Conservation (phyloP, 352 stramenopile genomes). For the Saprolegnia parasitica region DNA sequence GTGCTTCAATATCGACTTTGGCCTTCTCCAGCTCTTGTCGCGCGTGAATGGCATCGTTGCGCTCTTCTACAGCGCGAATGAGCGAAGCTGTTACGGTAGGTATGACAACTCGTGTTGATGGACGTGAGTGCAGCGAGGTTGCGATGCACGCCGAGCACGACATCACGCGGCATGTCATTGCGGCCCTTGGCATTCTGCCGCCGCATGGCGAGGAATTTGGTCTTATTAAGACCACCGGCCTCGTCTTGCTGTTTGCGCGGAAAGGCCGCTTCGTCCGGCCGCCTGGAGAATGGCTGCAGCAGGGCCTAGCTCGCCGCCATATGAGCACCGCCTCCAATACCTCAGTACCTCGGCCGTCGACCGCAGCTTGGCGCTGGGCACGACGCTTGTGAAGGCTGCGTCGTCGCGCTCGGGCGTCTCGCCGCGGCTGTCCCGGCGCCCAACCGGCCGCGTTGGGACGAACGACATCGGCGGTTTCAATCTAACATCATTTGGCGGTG, state of each 20-base stretch:
- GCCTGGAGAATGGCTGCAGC: neutral
- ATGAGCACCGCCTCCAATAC: neutral
- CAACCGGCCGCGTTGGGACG: neutral
- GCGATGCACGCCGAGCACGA: slow-evolving; percentile 1
- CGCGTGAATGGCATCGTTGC: neutral
- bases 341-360: neutral
- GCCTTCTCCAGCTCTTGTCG: slow-evolving; percentile 13
- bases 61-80: slow-evolving; percentile 3
- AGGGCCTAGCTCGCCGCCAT: neutral
- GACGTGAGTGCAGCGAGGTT: slow-evolving; percentile 15
- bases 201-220: neutral
- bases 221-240: neutral
- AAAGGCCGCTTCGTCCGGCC: neutral
- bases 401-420: neutral
- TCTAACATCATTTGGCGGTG: no score
- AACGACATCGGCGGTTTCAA: neutral
- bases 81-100: neutral
- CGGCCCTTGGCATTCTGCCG: neutral
- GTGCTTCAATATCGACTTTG: slow-evolving; percentile 8
- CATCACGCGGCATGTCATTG: neutral
- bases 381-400: neutral
- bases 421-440: neutral
- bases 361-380: neutral
- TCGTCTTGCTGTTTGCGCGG: neutral
- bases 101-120: slow-evolving; percentile 10